phyloP scores from a whole-genome alignment of 1,139 yeast species.

The Pichia sp. region DNA sequence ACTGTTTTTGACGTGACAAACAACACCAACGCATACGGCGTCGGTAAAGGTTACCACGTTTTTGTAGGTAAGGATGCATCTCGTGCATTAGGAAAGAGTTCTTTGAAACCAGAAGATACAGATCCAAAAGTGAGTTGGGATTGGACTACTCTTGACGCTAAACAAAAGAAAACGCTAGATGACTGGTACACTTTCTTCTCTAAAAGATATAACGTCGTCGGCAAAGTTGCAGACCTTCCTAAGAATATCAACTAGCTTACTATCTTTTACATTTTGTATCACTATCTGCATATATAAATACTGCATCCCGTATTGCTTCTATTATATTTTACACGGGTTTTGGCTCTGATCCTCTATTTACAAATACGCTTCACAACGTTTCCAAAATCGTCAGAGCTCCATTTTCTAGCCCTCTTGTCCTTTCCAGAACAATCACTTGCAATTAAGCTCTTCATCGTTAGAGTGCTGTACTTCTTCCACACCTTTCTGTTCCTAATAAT shows the following conservation, averaged over 20 bases:
- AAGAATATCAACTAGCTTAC: background rate
- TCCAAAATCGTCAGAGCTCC: constrained; percentile 49
- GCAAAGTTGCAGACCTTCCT: constrained; percentile 28
- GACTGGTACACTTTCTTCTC: constrained; percentile 54
- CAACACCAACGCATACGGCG: constrained; percentile 64
- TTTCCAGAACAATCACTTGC: constrained; percentile 33
- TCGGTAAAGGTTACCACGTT: constrained; percentile 64
- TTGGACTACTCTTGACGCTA: constrained; percentile 40
- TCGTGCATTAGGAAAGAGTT: constrained; percentile 55
- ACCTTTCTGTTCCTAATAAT: constrained; percentile 17
- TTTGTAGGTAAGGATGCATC: constrained; percentile 76
- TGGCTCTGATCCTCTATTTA: background rate
- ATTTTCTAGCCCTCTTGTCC: constrained; percentile 52
- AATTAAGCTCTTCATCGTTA: constrained; percentile 40
- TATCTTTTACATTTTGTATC: background rate
- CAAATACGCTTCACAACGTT: constrained; percentile 31
- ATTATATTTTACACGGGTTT: background rate
- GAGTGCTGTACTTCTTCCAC: constrained; percentile 36
- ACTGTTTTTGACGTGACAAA: constrained; percentile 67
- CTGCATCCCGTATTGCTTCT: too few species aligned
- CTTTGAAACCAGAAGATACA: constrained; percentile 42
- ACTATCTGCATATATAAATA: background rate
- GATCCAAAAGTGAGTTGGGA: constrained; percentile 37
- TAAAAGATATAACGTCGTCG: constrained; percentile 40
- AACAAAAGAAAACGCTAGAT: constrained; percentile 42